Conservation (phyloP, 2,329 filamentous ascomycete genomes). For the Fusarium euwallaceae region DNA sequence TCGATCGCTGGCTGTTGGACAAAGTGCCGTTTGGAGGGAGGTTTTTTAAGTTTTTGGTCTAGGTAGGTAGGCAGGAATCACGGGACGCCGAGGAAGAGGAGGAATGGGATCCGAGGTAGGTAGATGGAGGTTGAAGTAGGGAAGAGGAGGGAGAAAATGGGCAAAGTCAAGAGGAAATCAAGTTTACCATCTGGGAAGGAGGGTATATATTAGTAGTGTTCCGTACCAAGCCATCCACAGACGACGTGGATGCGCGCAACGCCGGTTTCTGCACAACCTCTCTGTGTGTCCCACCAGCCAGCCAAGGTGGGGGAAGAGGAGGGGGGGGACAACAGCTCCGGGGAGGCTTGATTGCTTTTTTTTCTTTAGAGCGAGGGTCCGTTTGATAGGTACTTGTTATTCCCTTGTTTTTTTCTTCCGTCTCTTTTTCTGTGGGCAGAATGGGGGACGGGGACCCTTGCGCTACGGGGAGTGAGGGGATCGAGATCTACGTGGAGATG, state of each 20-base stretch:
- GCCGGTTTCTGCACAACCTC: conserved; percentile 22
- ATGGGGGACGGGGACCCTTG: conserved; percentile 13
- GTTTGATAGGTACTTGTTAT: background rate
- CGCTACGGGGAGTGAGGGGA: conserved; percentile 19
- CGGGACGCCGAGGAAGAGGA: background rate
- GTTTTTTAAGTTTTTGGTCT: background rate
- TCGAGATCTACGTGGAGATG: conserved; percentile 37
- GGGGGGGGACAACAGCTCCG: conserved; percentile 28
- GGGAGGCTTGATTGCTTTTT: conserved; percentile 17
- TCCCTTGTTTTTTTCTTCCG: conserved; percentile 15
- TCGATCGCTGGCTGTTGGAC: conserved; percentile 24
- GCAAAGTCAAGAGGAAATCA: conserved; percentile 26
- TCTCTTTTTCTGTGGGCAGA: background rate
- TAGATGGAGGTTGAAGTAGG: background rate
- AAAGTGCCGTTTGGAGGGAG: background rate
- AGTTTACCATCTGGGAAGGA: conserved; percentile 23
- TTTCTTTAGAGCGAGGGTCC: background rate
- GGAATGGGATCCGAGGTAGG: background rate
- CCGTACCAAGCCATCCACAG: background rate
- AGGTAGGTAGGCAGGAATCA: background rate
- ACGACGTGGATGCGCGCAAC: conserved; percentile 28
- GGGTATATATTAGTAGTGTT: conserved; percentile 32
- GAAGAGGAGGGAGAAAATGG: conserved; percentile 13
- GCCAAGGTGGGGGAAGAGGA: conserved; percentile 8
- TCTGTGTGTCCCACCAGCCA: background rate